Evolutionary conservation across 2,329 filamentous ascomycete species (phyloP), one percentile per base, ranked within the genome.

Genomic region (Fusarium keratoplasticum): DNA sequence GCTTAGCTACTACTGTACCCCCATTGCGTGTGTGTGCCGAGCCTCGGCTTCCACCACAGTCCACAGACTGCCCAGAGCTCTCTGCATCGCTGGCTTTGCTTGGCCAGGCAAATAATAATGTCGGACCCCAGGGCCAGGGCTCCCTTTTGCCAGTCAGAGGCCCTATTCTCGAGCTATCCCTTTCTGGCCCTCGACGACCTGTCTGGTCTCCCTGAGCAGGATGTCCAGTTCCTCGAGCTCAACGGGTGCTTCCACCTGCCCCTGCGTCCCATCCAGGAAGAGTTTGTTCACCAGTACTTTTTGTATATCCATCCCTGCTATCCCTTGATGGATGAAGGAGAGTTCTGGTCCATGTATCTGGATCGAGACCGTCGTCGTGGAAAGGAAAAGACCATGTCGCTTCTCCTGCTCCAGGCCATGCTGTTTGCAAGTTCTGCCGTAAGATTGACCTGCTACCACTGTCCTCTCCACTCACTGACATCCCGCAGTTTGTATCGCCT

Each of bases 311-410:
- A 75, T 18, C 69, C 72, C 0, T 75, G 72, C 47, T 73, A 73
- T n/a, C 72, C 6, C 4, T 62, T 5, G 13, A 64, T 74, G 6
- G 50, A 74, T 2, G 72, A 74, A 31, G 58, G 61, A 3, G 60
- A 74, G 3, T 75, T 74, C 9, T 74, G 72, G 72, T 44, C 72
- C 13, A 64, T 74, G 72, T 75, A 75, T 13, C n/a, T 67, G 11
- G 20, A 22, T 1, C 18, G n/a, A 38, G 25, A 22, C 11, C 2
- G n/a, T 18, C 5, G 22, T 4, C 13, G 33, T 7, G 25, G 8
- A 1, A 11, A 13, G 40, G 7, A 25, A 6, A 55, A 35, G 1
- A 33, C 55, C 3, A 70, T 75, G 65, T 54, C 72, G 3, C 31
- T 74, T 2, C 72, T 74, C 1, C 29, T 66, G 4, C 59, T 66